These are phyloP conservation scores for Penicillium coffeae DNA, from an alignment of 495 filamentous ascomycete species.

Conservation along the genomic window DNA sequence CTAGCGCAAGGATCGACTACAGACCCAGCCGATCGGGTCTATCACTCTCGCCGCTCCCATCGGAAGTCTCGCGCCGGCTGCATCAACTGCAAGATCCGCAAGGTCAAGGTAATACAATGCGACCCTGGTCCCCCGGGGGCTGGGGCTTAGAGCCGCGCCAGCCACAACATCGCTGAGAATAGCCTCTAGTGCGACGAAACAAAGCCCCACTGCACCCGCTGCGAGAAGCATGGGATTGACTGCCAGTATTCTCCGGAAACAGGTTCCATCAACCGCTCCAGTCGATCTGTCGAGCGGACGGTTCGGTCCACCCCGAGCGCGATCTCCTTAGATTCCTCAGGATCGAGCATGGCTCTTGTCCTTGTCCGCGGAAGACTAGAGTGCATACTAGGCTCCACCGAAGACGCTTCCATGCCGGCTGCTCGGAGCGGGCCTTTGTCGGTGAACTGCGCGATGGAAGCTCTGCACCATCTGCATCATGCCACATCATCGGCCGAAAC, in stretches of 20 bases:
- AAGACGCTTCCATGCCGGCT: too few relatives aligned
- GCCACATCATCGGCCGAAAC: too few relatives aligned
- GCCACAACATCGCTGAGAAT: too few relatives aligned
- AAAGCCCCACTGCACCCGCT: conserved; percentile 41
- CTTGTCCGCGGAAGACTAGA: neutral
- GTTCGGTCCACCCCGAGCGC: too few relatives aligned
- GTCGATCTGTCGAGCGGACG: neutral
- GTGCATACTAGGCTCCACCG: too few relatives aligned
- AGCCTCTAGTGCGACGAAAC: conserved; percentile 43
- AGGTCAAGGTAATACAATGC: conserved; percentile 39
- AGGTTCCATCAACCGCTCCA: neutral
- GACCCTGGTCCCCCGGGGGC: too few relatives aligned
- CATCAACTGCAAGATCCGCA: conserved; percentile 44
- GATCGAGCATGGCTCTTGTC: too few relatives aligned
- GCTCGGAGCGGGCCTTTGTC: too few relatives aligned
- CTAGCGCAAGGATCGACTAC: conserved; percentile 4
- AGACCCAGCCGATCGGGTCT: conserved; percentile 14
- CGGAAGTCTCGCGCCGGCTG: conserved; percentile 46
- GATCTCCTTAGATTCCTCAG: too few relatives aligned
- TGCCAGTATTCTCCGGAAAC: conserved; percentile 32
- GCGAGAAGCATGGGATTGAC: conserved; percentile 34
- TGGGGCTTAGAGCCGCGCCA: too few relatives aligned
- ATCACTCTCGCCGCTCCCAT: conserved; percentile 34
- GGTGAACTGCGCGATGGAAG: neutral
- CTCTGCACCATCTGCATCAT: neutral